These are phyloP conservation scores for Catharanthus roseus DNA, from an alignment of 257 asterid species.

Conservation along the genomic window DNA sequence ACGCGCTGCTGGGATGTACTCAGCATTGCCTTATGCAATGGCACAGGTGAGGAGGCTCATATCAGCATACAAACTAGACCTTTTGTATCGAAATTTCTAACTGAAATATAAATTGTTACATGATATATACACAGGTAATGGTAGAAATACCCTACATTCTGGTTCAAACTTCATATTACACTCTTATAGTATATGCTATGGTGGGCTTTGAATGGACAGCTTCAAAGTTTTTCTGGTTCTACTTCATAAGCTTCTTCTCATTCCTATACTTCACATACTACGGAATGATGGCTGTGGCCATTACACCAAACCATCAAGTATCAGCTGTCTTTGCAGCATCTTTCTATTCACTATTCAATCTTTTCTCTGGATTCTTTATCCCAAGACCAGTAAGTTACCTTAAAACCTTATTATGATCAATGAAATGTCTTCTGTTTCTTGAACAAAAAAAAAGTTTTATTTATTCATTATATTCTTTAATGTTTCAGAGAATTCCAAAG, in stretches of 20 bases:
- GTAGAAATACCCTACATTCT: slow-evolving; percentile 63
- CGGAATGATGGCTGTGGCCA: slow-evolving; percentile 79
- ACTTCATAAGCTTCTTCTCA: slow-evolving; percentile 61
- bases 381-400: slow-evolving; percentile 62
- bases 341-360: slow-evolving; percentile 66
- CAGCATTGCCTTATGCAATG: slow-evolving; percentile 78
- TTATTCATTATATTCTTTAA: background rate
- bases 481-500: slow-evolving; percentile 73
- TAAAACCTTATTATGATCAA: too few species aligned
- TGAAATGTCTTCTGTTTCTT: background rate
- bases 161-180: slow-evolving; percentile 54
- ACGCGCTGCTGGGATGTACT: slow-evolving; percentile 80
- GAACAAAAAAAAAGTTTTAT: background rate
- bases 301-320: slow-evolving; percentile 80
- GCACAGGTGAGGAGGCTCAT: slow-evolving; percentile 51
- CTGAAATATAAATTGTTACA: background rate
- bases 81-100: too few species aligned
- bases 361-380: slow-evolving; percentile 80
- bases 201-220: slow-evolving; percentile 75
- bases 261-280: slow-evolving; percentile 83
- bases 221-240: slow-evolving; percentile 79
- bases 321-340: slow-evolving; percentile 74
- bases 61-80: too few species aligned
- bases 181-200: slow-evolving; percentile 67
- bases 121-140: slow-evolving; percentile 36